Base-by-base conservation (phyloP, 495 filamentous ascomycete species). In the Usnea hakonensis region DNA sequence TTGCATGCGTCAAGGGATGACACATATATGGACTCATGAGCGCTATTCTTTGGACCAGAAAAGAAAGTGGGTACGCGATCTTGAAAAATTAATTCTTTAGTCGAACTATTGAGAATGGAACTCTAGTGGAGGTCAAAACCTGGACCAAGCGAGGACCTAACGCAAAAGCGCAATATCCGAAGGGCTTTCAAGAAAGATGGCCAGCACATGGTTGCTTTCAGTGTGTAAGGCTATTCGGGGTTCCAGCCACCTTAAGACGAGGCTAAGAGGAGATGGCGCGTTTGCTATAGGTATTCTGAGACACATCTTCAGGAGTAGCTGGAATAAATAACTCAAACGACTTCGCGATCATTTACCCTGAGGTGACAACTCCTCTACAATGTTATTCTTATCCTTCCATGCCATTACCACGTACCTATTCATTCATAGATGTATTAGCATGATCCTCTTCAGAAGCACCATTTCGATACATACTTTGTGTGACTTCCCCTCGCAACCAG, bases 401-500 rank as follows among this genome's bases (percentile, higher is more conserved):
- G 83, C 83, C 32, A 77, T 64, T 19, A 79, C 79, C 54, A 86
- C 72, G 65, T 81, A 86, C 67, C 83, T 85, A 38, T 55, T 4
- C 7, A 19, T 16, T 23, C 30, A 41, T 36, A 38, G 23, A 46
- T 10, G 32, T 46, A 35, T 28, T n/a, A 65, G 70, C 52, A 66
- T 58, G n/a, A n/a, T 26, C 11, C 4, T 23, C 36, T 35, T 57
- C 23, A 38, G 26, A 21, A 30, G 21, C 4, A 32, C 21, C 17
- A 64, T 48, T 8, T 23, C 14, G 43, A 0, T 46, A 77, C 84
- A 71, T 70, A 95, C 90, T 98, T 98, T 11, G 94, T 97, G 77
- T 98, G 94, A 67, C 93, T 97, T 28, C 94, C 94, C 63, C 92
- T 77, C 4, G 94, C 94, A 41, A 92, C 83, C 30, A 96, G 66